phyloP scores from a whole-genome alignment of 257 asterid species.

The Solanum infundibuliforme region DNA sequence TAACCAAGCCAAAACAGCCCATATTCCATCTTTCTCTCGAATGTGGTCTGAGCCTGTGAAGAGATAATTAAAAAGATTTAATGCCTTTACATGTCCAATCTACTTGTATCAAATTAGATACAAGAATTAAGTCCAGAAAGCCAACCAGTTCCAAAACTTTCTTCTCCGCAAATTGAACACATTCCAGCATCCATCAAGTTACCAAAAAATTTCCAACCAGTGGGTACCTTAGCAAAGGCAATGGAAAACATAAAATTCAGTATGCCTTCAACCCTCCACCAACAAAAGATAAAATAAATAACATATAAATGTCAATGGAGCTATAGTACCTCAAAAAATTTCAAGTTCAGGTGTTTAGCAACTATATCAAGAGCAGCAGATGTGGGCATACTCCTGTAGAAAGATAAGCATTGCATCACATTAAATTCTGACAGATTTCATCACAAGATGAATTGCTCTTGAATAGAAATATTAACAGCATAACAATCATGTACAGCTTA shows the following conservation, averaged over 20 bases:
- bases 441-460: background rate
- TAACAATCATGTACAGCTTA: background rate
- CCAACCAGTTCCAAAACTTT: conserved; percentile 99
- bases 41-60: conserved; percentile 90
- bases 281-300: background rate
- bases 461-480: background rate
- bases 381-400: conserved; percentile 97
- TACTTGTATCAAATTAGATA: background rate
- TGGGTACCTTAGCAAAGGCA: conserved; percentile 59
- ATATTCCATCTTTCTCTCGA: conserved; percentile 96
- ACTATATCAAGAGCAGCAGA: conserved; percentile 99
- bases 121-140: background rate
- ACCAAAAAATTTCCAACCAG: conserved; percentile 99
- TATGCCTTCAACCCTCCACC: background rate
- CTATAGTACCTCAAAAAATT: conserved; percentile 76
- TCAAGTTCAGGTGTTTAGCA: conserved; percentile 72
- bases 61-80: background rate
- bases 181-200: conserved; percentile 99
- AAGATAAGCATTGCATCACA: conserved; percentile 3
- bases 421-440: background rate
- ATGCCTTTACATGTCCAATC: background rate
- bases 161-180: conserved; percentile 99
- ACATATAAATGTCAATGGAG: background rate
- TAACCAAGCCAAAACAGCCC: conserved; percentile 99
- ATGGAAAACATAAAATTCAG: conserved; percentile 13